These are phyloP conservation scores for Microstegium vimineum DNA, from an alignment of 176 grass and related monocot genomes.

Conservation along the genomic window DNA sequence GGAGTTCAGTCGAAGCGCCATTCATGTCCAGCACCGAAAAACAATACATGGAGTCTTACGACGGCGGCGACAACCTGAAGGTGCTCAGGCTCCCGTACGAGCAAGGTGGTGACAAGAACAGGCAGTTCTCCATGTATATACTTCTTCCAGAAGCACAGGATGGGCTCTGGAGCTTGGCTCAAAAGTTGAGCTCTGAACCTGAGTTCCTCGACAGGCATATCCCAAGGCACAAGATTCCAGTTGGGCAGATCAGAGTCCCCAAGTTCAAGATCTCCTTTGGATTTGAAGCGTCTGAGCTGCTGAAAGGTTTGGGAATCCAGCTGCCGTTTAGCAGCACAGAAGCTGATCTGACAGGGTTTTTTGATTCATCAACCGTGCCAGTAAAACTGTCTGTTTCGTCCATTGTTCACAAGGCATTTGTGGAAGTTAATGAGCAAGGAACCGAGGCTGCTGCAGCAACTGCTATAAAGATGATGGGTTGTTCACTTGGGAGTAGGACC, in stretches of 20 bases:
- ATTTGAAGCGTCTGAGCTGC: slow-evolving; percentile 49
- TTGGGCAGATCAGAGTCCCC: slow-evolving; percentile 57
- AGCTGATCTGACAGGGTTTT: slow-evolving; percentile 55
- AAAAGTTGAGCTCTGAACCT: slow-evolving; percentile 43
- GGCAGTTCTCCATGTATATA: slow-evolving; percentile 81
- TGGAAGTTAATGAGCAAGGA: slow-evolving; percentile 84
- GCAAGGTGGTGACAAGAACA: slow-evolving; percentile 49
- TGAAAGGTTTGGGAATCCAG: slow-evolving; percentile 52
- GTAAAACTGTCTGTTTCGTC: slow-evolving; percentile 38
- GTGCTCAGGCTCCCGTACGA: slow-evolving; percentile 72
- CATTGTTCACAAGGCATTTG: slow-evolving; percentile 58
- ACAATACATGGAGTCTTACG: slow-evolving; percentile 42
- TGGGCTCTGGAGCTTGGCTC: slow-evolving; percentile 52
- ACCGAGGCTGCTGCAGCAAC: slow-evolving; percentile 61
- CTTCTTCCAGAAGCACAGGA: slow-evolving; percentile 56
- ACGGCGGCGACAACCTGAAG: slow-evolving; percentile 46
- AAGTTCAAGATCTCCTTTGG: slow-evolving; percentile 80
- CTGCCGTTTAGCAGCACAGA: slow-evolving; percentile 47
- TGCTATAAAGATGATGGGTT: not conserved
- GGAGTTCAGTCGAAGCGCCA: slow-evolving; percentile 43
- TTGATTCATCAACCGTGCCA: slow-evolving; percentile 38
- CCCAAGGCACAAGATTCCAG: slow-evolving; percentile 41
- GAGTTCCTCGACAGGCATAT: slow-evolving; percentile 54
- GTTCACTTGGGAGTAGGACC: not conserved
- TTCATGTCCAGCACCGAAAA: slow-evolving; percentile 58